phyloP scores from a whole-genome alignment of 2,329 filamentous ascomycete species.

The Aureobasidium sp. region DNA sequence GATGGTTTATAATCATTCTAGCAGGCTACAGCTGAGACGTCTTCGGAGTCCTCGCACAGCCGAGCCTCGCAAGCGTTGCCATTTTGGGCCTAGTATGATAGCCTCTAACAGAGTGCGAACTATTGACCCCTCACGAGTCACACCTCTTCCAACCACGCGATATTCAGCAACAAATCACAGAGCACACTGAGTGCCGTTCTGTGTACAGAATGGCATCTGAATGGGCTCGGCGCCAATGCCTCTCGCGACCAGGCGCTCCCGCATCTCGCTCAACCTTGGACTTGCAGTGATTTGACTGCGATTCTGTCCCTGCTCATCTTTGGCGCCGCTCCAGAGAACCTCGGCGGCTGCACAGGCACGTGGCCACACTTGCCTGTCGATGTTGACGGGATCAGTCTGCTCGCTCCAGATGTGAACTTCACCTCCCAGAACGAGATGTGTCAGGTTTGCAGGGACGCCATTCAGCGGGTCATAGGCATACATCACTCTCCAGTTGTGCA shows the following conservation, averaged over 20 bases:
- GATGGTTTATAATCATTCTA: background rate
- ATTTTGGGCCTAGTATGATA: background rate
- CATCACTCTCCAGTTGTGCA: constrained; percentile 73
- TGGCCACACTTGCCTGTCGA: constrained; percentile 75
- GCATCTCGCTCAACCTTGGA: constrained; percentile 65
- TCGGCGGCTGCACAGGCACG: constrained; percentile 67
- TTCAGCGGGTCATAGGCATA: constrained; percentile 72
- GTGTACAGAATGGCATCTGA: constrained; percentile 66
- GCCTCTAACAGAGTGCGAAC: background rate
- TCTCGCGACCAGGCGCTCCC: constrained; percentile 64
- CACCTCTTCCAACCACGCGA: background rate
- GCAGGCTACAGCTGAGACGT: background rate
- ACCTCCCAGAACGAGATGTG: constrained; percentile 68
- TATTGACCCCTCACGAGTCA: background rate
- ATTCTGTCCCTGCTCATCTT: constrained; percentile 60
- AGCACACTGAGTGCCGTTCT: constrained; percentile 48
- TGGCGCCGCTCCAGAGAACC: constrained; percentile 69
- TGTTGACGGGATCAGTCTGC: constrained; percentile 64
- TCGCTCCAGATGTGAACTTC: constrained; percentile 80
- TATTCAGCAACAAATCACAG: constrained; percentile 17
- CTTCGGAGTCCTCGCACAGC: background rate
- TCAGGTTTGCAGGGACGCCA: constrained; percentile 54
- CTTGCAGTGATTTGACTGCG: constrained; percentile 63
- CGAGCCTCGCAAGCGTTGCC: background rate
- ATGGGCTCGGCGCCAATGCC: constrained; percentile 61